Evolutionary conservation across 2,329 filamentous ascomycete species (phyloP), one percentile per base, ranked within the genome.

Genomic region (Xylaria sp.): DNA sequence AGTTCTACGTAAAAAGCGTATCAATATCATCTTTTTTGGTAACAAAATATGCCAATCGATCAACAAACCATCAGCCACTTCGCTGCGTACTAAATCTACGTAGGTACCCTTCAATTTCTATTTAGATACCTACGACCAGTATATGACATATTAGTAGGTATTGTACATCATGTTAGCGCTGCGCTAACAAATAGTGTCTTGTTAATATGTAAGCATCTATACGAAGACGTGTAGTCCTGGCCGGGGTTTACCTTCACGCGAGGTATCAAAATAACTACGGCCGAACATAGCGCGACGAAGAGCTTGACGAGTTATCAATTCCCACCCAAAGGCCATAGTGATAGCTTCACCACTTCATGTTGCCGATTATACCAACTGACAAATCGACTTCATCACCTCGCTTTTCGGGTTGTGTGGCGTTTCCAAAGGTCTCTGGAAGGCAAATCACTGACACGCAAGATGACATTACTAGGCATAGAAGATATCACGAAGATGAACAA

Each of bases 351-450:
- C 4, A 35, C 21, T 42, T n/a, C 18, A 50, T 25, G 32, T 40
- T 25, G 13, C 18, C 37, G n/a, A n/a, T 27, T 25, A 55, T 57
- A 16, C 27, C 3, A 60, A 66, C 51, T 66, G 67, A 69, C 67
- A 69, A 69, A 69, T 40, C 63, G 50, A n/a, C 9, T 5, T 27
- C 27, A 57, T 16, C 29, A 13, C 6, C 40, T 63, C 59, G 63
- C 58, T 16, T 25, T 60, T 60, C 54, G 63, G 37, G 47, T 18
- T 27, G n/a, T 61, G 21, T 62, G 48, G 53, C 29, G 13, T 37
- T 35, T 37, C 18, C 2, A 21, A 42, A n/a, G 32, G 9, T 8
- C 32, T 16, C 40, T 8, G 12, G 21, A 29, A 57, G 50, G 48
- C 27, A 51, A 61, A 32, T 16, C 6, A 55, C 32, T 42, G 53